Conservation (phyloP, 2,329 filamentous ascomycete genomes). For the Fusarium lateritium region DNA sequence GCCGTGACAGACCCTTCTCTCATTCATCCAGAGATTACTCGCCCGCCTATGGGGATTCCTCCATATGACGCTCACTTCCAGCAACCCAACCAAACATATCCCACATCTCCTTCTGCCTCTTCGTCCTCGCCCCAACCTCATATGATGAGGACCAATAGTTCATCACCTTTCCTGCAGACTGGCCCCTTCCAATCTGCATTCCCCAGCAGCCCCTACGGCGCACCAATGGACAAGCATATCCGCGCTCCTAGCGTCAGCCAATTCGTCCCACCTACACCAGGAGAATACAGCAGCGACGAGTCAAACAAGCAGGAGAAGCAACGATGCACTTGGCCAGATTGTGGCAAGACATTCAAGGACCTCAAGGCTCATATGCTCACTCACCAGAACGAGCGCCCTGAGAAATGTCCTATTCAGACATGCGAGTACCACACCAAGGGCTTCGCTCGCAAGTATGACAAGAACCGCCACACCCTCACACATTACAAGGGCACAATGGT, state of each 20-base stretch:
- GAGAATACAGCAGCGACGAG: conserved; percentile 73
- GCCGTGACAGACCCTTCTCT: conserved; percentile 66
- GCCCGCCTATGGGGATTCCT: conserved; percentile 62
- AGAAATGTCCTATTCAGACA: conserved; percentile 93
- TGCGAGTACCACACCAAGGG: conserved; percentile 95
- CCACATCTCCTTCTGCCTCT: conserved; percentile 76
- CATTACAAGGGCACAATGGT: conserved; percentile 99
- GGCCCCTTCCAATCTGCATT: conserved; percentile 67
- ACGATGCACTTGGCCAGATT: conserved; percentile 86
- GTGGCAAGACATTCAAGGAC: conserved; percentile 90
- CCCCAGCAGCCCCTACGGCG: conserved; percentile 68
- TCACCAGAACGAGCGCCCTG: conserved; percentile 89
- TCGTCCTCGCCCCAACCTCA: conserved; percentile 64
- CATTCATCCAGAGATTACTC: conserved; percentile 69
- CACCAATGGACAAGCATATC: conserved; percentile 61
- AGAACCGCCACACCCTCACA: conserved; percentile 93
- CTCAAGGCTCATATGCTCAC: conserved; percentile 95
- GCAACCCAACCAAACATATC: conserved; percentile 63
- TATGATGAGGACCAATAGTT: conserved; percentile 67
- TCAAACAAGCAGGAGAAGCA: conserved; percentile 71
- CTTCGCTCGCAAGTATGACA: conserved; percentile 96
- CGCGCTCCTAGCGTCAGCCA: conserved; percentile 79
- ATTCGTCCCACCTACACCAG: conserved; percentile 74
- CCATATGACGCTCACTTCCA: conserved; percentile 66
- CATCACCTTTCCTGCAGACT: conserved; percentile 77